Evolutionary conservation across 768 basidiomycete genomes (phyloP).

Genomic region (Tricholoma flavovirens): DNA sequence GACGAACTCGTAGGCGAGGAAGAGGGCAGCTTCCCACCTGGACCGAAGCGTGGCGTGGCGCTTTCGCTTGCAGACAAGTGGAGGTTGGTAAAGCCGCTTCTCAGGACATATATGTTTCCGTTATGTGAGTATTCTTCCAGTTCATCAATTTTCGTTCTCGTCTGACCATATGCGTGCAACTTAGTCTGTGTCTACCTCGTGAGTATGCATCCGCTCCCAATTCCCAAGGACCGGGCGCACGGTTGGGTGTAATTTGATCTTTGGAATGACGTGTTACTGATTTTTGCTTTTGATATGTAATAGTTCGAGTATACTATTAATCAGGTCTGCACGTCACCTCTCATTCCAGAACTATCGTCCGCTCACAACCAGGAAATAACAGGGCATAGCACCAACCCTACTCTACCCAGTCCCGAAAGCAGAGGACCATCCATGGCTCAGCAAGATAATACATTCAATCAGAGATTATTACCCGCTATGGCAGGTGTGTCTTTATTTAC

Average conservation of each 20-base stretch:
- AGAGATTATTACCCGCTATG: conserved; percentile 84
- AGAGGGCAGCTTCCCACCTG: conserved; percentile 1
- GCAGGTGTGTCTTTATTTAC: conserved; percentile 43
- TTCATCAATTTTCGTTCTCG: neutral
- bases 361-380: neutral
- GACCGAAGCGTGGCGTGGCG: neutral
- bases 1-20: neutral
- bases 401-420: conserved; percentile 65
- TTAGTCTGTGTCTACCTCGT: conserved; percentile 5
- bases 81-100: conserved; percentile 1
- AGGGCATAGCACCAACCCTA: conserved; percentile 76
- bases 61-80: conserved; percentile 2
- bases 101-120: conserved; percentile 2
- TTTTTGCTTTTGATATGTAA: neutral
- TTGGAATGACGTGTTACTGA: neutral
- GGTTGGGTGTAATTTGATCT: conserved; percentile 1
- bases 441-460: conserved; percentile 61
- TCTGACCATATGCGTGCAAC: neutral
- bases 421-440: conserved; percentile 44
- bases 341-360: neutral
- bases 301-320: conserved; percentile 10
- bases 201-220: conserved; percentile 3
- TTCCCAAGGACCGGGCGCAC: neutral
- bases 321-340: neutral
- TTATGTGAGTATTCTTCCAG: neutral